Conservation (phyloP, 2,329 filamentous ascomycete species). For the Nothophoma quercina region DNA sequence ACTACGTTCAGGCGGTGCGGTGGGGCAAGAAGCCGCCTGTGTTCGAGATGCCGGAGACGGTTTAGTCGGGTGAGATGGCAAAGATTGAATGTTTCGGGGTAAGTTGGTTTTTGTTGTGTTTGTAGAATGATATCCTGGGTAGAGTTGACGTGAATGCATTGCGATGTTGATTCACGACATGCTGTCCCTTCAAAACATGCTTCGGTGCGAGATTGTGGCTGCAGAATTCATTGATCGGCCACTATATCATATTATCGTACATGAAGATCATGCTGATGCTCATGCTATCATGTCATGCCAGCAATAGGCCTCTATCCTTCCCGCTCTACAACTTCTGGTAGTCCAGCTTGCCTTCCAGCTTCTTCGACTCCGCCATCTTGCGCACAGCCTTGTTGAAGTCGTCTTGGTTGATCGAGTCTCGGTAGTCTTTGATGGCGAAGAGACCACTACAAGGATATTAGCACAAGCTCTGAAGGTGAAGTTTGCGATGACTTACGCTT, state of each 20-base stretch:
- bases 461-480: slow-evolving; percentile 7
- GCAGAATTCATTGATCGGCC: slow-evolving; percentile 21
- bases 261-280: slow-evolving; percentile 28
- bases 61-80: slow-evolving; percentile 11
- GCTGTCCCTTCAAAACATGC: neutral
- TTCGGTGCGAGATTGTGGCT: neutral
- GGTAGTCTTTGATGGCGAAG: slow-evolving; percentile 98
- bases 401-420: slow-evolving; percentile 95
- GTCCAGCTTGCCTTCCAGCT: slow-evolving; percentile 96
- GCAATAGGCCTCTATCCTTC: slow-evolving; percentile 14
- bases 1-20: slow-evolving; percentile 34
- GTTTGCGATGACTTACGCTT: slow-evolving; percentile 74
- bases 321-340: slow-evolving; percentile 84
- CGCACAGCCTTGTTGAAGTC: slow-evolving; percentile 99
- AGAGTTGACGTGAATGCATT: slow-evolving; percentile 1
- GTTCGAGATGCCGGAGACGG: slow-evolving; percentile 27
- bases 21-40: slow-evolving; percentile 29
- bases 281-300: slow-evolving; percentile 29
- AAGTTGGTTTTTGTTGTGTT: neutral
- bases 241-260: slow-evolving; percentile 34
- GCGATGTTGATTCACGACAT: neutral
- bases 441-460: slow-evolving; percentile 69
- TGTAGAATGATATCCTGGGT: slow-evolving; percentile 15
- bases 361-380: slow-evolving; percentile 97
- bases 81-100: neutral